A percentile compares a stretch with the other conserved stretches of the same genome.
phyloP scores from a whole-genome alignment of 495 filamentous ascomycete species.

The Penicillium coprophilum region DNA sequence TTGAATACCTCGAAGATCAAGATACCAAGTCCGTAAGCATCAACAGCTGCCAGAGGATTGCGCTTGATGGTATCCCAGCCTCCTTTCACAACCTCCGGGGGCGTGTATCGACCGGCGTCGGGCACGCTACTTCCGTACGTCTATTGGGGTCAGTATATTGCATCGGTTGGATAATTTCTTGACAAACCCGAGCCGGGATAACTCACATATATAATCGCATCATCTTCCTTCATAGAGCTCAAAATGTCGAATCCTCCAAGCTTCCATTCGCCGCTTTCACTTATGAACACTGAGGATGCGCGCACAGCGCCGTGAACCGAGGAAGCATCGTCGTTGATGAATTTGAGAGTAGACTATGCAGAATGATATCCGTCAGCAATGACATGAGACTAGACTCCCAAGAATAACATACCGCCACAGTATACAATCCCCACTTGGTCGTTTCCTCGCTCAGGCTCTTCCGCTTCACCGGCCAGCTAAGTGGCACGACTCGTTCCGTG shows the following conservation, averaged over 20 bases:
- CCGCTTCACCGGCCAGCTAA: constrained; percentile 82
- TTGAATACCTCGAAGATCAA: constrained; percentile 92
- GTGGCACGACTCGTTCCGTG: constrained; percentile 81
- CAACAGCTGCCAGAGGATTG: constrained; percentile 76
- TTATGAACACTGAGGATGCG: constrained; percentile 81
- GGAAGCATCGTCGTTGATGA: constrained; percentile 89
- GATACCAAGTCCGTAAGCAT: constrained; percentile 82
- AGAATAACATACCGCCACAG: constrained; percentile 62
- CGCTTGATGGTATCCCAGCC: constrained; percentile 88
- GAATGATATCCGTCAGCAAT: constrained; percentile 10
- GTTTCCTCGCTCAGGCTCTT: constrained; percentile 85
- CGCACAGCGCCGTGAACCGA: constrained; percentile 87
- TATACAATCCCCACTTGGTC: constrained; percentile 90
- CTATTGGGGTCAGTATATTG: constrained; percentile 41
- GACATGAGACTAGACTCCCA: neutral
- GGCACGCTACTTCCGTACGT: constrained; percentile 84
- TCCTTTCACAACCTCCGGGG: constrained; percentile 80
- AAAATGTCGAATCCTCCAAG: constrained; percentile 89
- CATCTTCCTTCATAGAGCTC: constrained; percentile 93
- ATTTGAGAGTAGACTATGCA: constrained; percentile 79
- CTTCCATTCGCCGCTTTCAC: constrained; percentile 98
- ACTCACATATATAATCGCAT: constrained; percentile 84
- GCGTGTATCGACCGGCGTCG: constrained; percentile 74
- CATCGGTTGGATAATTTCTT: neutral
- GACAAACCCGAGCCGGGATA: too few species aligned